phyloP scores from a whole-genome alignment of 192 early-diverging fungal species.

The Umbelopsis ramanniana region DNA sequence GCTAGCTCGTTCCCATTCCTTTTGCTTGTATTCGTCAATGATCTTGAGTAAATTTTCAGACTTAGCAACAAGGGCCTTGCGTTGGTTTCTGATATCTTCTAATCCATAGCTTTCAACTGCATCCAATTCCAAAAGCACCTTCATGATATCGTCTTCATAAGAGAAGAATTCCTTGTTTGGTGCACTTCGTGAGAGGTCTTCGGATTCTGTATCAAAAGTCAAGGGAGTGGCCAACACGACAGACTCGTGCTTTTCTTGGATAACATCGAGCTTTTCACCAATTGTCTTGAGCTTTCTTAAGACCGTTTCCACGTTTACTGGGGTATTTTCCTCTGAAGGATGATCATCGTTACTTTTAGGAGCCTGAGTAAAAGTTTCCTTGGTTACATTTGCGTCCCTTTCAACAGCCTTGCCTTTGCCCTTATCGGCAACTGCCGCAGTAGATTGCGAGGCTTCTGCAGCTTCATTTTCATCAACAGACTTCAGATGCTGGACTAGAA shows the following conservation, averaged over 20 bases:
- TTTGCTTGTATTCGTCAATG: conserved; percentile 37
- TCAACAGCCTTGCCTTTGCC: neutral
- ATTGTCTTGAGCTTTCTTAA: neutral
- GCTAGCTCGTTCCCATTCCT: conserved; percentile 38
- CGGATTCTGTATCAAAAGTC: conserved; percentile 15
- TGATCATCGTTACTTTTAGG: neutral
- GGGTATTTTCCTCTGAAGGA: neutral
- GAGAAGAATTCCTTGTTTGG: conserved; percentile 33
- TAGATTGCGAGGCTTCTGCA: neutral
- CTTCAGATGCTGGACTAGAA: conserved; percentile 1
- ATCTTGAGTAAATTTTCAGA: conserved; percentile 33
- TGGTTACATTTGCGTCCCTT: neutral
- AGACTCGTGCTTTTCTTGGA: conserved; percentile 4
- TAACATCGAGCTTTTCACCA: conserved; percentile 16
- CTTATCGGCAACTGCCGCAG: neutral
- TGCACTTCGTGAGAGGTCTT: neutral
- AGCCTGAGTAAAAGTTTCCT: neutral
- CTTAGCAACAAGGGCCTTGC: conserved; percentile 25
- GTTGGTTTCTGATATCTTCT: conserved; percentile 20
- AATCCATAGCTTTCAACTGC: conserved; percentile 33
- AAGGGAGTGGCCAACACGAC: neutral
- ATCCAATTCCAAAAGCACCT: conserved; percentile 35
- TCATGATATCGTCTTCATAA: conserved; percentile 42
- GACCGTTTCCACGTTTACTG: neutral
- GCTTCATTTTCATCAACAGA: neutral